Evolutionary conservation across 2,329 filamentous ascomycete genomes (phyloP).

Genomic region (Paraphaeosphaeria minitans): DNA sequence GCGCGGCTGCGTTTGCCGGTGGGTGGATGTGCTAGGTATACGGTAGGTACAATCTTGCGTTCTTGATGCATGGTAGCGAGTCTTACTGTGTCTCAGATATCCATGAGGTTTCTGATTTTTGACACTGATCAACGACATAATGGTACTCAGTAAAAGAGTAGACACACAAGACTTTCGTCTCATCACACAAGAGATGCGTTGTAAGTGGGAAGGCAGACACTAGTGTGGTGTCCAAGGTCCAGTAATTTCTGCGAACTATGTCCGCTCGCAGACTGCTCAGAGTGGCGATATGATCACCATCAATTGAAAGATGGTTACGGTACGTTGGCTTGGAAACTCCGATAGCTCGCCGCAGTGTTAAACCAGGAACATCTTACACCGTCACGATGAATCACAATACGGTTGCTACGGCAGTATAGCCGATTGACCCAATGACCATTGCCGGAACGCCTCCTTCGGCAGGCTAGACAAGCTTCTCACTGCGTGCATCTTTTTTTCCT

Average conservation of each 20-base stretch:
- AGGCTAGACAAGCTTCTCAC: conserved; percentile 7
- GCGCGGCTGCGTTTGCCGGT: background rate
- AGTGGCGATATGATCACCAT: background rate
- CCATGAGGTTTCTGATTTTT: no score
- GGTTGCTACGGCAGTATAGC: background rate
- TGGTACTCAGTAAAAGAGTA: no score
- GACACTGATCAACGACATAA: no score
- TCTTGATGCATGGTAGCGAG: no score
- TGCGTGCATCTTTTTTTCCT: background rate
- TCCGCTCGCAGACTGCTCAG: no score
- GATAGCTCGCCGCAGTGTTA: background rate
- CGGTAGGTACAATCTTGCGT: background rate
- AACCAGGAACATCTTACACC: background rate
- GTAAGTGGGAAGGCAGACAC: no score
- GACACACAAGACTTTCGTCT: no score
- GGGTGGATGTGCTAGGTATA: background rate
- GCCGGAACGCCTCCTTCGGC: background rate
- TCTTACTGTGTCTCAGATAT: no score
- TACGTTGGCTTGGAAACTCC: background rate
- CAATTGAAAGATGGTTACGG: background rate
- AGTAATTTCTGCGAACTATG: no score
- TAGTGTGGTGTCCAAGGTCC: no score
- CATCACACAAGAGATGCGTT: no score
- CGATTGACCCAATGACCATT: background rate
- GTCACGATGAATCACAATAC: background rate